Evolutionary conservation across 257 asterid genomes (phyloP).

Genomic region (Penstemon eatonii): DNA sequence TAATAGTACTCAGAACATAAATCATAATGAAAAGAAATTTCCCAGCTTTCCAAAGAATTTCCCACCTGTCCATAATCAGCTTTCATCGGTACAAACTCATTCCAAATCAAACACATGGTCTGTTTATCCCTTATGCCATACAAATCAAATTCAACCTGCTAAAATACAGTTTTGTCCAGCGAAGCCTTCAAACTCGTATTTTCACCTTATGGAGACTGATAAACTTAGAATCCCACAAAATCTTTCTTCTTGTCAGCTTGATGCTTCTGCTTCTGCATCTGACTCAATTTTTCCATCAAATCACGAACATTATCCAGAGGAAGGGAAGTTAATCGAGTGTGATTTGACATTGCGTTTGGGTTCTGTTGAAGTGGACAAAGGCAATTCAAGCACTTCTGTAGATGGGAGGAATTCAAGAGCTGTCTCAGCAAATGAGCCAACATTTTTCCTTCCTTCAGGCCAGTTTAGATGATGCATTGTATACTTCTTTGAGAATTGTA

Average conservation of each 20-base stretch:
- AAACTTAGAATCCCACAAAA: constrained; percentile 29
- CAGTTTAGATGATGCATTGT: constrained; percentile 21
- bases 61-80: constrained; percentile 28
- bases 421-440: too few relatives aligned
- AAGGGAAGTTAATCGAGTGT: too few relatives aligned
- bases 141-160: constrained; percentile 35
- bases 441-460: not conserved
- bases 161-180: constrained; percentile 21
- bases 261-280: not conserved
- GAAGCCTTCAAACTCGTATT: constrained; percentile 31
- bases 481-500: constrained; percentile 21
- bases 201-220: constrained; percentile 29
- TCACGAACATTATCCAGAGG: too few relatives aligned
- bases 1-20: constrained; percentile 22
- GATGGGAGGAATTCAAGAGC: too few relatives aligned
- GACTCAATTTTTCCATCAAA: too few relatives aligned
- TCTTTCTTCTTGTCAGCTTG: constrained; percentile 21
- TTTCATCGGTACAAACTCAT: constrained; percentile 26
- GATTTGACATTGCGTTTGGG: too few relatives aligned
- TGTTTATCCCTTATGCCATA: constrained; percentile 62
- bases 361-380: too few relatives aligned
- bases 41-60: constrained; percentile 31
- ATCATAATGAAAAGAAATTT: constrained; percentile 19
- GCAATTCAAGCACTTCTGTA: too few relatives aligned
- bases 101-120: constrained; percentile 45